Evolutionary conservation across 495 filamentous ascomycete species (phyloP), one percentile per base, ranked within the genome.

Genomic region (Penicillium coprophilum): DNA sequence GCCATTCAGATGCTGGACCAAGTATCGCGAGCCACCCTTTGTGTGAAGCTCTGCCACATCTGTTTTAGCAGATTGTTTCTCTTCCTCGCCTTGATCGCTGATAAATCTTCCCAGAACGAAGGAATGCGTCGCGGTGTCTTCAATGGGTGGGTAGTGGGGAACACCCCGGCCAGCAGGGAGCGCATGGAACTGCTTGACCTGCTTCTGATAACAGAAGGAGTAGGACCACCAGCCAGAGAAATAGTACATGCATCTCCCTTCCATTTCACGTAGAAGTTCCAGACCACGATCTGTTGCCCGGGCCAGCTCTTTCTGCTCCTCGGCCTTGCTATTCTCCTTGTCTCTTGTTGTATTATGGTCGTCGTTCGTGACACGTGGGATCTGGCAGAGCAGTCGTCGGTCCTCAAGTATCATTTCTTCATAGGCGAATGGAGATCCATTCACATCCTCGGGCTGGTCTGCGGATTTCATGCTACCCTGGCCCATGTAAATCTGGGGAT

Each of bases 221-320:
- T 98, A 98, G 52, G 87, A 91, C 94, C 94, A 98, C 94, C 94
- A 98, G 4, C 93, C 94, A 1, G 83, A 87, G 44, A 91, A 80
- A 71, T 88, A 96, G 73, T 96, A 96, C 59, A 98, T 81, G 75
- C 94, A 98, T 39, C 83, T 79, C 9, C 88, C 91, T 36, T 97
- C 84, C 70, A 98, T 87, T 30, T 87, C 91, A 63, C 85, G 80
- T 36, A 98, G 82, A n/a, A 97, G 80, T 66, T 97, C 91, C 82
- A 91, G 89, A 5, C 94, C 94, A 21, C 89, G 83, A 28, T 90
- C 84, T 1, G 88, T 89, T 5, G 94, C 94, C 19, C 90, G 84
- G 20, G 82, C 86, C 0, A 97, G 80, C 69, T 97, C 94, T 49
- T 91, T 90, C 56, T 88, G 84, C 66, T 96, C 86, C 56, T 93